These are phyloP conservation scores for Asparagopsis taxiformis DNA, from an alignment of 31 red algal genomes.

Conservation along the genomic window DNA sequence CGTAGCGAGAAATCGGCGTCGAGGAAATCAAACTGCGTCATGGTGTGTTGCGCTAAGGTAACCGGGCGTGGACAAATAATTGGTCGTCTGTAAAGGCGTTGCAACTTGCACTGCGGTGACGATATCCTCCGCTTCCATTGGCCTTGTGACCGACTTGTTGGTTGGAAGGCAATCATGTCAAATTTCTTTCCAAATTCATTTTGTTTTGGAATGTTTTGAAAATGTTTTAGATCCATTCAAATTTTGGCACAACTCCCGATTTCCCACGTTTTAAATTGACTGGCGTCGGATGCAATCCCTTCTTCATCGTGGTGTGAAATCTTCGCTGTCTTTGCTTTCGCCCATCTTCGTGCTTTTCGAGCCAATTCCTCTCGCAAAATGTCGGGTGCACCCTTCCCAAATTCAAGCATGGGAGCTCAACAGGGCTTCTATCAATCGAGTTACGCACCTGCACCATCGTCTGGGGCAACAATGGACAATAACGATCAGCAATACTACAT, in stretches of 20 bases:
- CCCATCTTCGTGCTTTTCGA: too few species aligned
- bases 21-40: conserved; percentile 43
- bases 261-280: too few species aligned
- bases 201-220: too few species aligned
- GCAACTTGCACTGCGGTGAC: background rate
- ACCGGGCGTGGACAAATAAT: background rate
- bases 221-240: too few species aligned
- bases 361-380: background rate
- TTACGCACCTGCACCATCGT: conserved; percentile 34
- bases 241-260: too few species aligned
- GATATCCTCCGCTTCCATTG: background rate
- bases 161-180: too few species aligned
- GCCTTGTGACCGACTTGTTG: background rate
- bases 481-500: conserved; percentile 45
- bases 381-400: background rate
- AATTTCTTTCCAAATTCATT: too few species aligned
- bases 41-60: background rate
- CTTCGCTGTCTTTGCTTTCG: too few species aligned
- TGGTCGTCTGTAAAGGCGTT: background rate
- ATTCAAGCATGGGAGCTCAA: conserved; percentile 2
- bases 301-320: too few species aligned
- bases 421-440: conserved; percentile 73
- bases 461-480: conserved; percentile 2
- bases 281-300: too few species aligned
- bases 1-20: conserved; percentile 27